Conservation (phyloP, 331 rosid genomes). For the Malus hybrid region DNA sequence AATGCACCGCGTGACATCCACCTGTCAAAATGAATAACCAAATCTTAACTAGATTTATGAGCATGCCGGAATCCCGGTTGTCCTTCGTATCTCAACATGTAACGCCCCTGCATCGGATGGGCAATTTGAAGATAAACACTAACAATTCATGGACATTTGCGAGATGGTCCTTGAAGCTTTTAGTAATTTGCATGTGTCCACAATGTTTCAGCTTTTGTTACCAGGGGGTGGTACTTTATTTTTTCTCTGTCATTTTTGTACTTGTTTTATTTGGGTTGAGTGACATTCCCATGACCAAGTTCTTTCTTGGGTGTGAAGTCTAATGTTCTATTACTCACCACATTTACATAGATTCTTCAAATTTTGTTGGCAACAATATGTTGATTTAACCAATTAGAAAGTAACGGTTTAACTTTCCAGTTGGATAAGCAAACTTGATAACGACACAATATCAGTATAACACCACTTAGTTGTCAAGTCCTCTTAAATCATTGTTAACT, state of each 20-base stretch:
- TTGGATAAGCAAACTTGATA: neutral
- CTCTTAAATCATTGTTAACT: no score
- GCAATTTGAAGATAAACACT: neutral
- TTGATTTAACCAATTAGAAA: neutral
- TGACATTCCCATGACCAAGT: neutral
- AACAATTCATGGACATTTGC: neutral
- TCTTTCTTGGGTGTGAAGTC: neutral
- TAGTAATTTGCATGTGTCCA: neutral
- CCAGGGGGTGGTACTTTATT: neutral
- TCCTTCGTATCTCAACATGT: neutral
- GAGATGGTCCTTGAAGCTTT: neutral
- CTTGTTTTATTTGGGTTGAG: neutral
- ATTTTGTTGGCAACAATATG: neutral
- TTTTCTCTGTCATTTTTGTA: neutral
- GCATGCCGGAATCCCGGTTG: neutral
- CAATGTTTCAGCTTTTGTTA: neutral
- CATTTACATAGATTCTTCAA: neutral
- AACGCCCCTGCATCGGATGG: neutral
- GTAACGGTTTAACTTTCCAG: no score
- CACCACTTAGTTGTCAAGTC: no score
- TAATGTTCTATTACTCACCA: neutral
- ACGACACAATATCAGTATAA: fast-evolving
- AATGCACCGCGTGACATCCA: no score
- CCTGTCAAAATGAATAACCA: no score
- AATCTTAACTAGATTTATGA: neutral